Conservation (phyloP, 148 eudicot genomes). For the Camellia lanceoleosa region DNA sequence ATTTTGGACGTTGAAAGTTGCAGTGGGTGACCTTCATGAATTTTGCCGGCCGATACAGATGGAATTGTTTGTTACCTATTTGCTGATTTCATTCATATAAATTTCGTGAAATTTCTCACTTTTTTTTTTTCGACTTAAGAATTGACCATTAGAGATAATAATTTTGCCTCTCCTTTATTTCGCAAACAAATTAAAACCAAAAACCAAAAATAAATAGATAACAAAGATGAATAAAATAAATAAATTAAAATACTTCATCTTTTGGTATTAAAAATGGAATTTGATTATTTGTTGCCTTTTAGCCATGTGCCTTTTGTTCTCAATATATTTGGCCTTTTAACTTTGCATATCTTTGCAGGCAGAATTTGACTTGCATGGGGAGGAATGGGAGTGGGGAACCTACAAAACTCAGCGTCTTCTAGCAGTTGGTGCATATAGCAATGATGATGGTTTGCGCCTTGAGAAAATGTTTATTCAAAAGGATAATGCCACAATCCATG, state of each 20-base stretch:
- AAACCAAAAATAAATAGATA: background rate
- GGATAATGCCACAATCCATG: conserved; percentile 96
- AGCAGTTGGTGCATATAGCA: conserved; percentile 96
- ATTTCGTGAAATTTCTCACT: background rate
- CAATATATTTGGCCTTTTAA: conserved; percentile 1
- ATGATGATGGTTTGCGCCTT: conserved; percentile 94
- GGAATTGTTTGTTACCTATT: background rate
- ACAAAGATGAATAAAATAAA: no score
- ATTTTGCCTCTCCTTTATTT: background rate
- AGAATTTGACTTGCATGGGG: conserved; percentile 96
- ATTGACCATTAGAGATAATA: background rate
- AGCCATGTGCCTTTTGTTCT: background rate
- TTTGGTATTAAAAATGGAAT: background rate
- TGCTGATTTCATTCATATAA: background rate
- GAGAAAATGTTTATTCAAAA: conserved; percentile 96
- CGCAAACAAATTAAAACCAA: background rate
- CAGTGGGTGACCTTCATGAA: background rate
- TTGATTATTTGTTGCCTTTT: background rate
- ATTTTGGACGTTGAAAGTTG: background rate
- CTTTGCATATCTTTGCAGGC: conserved; percentile 50
- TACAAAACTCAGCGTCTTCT: conserved; percentile 93
- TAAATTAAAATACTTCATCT: background rate
- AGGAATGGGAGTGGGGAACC: conserved; percentile 99
- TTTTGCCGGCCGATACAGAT: background rate
- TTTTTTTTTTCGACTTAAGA: background rate